Evolutionary conservation across 2,329 filamentous ascomycete genomes (phyloP).

Genomic region (Metarhizium sp.): DNA sequence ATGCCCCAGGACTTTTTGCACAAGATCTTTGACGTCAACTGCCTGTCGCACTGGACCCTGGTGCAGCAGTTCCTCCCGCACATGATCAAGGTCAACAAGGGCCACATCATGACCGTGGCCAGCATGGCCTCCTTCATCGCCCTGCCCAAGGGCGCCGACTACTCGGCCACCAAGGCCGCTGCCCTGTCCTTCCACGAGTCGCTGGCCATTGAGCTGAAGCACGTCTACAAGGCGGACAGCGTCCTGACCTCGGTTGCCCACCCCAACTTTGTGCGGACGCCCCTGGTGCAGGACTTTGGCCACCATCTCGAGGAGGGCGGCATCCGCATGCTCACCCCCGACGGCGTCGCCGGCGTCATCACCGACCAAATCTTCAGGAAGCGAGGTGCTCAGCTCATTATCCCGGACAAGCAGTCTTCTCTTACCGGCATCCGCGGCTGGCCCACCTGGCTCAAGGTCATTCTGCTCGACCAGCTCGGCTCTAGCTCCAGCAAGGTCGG

Average conservation of each 20-base stretch:
- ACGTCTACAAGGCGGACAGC: conserved; percentile 48
- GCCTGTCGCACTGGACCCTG: conserved; percentile 54
- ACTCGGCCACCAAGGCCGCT: conserved; percentile 55
- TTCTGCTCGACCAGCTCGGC: conserved; percentile 18
- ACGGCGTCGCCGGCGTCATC: conserved; percentile 32
- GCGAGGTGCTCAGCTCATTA: conserved; percentile 35
- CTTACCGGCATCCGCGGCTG: conserved; percentile 28
- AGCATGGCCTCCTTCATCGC: conserved; percentile 53
- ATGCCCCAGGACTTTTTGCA: conserved; percentile 45
- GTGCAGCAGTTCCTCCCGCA: conserved; percentile 55
- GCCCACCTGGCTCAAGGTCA: conserved; percentile 27
- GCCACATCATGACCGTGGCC: conserved; percentile 62
- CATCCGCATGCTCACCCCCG: conserved; percentile 19
- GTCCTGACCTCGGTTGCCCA: conserved; percentile 57
- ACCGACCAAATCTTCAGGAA: conserved; percentile 34
- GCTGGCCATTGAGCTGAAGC: conserved; percentile 44
- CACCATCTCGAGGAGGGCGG: conserved; percentile 18
- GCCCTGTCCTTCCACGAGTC: conserved; percentile 60
- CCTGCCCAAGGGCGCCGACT: conserved; percentile 55
- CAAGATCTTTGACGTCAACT: conserved; percentile 61
- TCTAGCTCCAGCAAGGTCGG: neutral
- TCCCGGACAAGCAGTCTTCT: conserved; percentile 21
- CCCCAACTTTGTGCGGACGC: conserved; percentile 43
- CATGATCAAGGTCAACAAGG: conserved; percentile 56
- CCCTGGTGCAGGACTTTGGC: conserved; percentile 27